A percentile compares a stretch with the other conserved stretches of the same genome.
These are phyloP conservation scores for Macrophomina pseudophaseolina DNA, from an alignment of 2,329 filamentous ascomycete genomes.

Conservation along the genomic window DNA sequence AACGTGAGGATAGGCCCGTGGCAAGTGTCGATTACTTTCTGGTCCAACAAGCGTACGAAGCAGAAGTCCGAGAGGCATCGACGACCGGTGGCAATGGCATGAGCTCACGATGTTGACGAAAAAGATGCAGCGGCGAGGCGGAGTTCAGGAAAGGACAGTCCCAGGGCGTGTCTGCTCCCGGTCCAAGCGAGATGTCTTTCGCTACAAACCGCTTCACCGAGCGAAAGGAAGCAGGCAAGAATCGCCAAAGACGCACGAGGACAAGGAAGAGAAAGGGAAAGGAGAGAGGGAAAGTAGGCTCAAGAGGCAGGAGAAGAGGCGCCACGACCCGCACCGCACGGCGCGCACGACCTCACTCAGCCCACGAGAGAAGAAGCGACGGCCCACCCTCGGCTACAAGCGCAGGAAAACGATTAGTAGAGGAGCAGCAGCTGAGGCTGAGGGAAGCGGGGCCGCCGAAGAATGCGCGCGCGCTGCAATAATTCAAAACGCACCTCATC, in stretches of 20 bases:
- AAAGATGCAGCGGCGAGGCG: not conserved
- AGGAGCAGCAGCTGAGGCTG: not conserved
- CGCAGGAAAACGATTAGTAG: not conserved
- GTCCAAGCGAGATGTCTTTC: not conserved
- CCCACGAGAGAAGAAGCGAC: not conserved
- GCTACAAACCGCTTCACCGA: no score
- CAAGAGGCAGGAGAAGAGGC: not conserved
- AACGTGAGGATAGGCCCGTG: not conserved
- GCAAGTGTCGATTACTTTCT: not conserved
- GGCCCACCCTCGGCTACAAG: slow-evolving; percentile 1
- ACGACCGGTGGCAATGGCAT: not conserved
- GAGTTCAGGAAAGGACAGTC: not conserved
- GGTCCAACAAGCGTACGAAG: not conserved
- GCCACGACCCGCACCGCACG: not conserved
- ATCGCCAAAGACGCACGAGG: not conserved
- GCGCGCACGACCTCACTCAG: not conserved
- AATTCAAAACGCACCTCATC: not conserved
- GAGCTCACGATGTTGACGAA: not conserved
- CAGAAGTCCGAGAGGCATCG: not conserved
- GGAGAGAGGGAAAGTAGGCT: not conserved
- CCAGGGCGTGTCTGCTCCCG: no score
- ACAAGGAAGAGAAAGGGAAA: not conserved
- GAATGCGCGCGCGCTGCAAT: not conserved
- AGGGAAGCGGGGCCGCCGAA: not conserved
- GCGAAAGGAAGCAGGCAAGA: no score